These are phyloP conservation scores for Arachnopeziza araneosa DNA, from an alignment of 2,329 filamentous ascomycete genomes.

Conservation along the genomic window DNA sequence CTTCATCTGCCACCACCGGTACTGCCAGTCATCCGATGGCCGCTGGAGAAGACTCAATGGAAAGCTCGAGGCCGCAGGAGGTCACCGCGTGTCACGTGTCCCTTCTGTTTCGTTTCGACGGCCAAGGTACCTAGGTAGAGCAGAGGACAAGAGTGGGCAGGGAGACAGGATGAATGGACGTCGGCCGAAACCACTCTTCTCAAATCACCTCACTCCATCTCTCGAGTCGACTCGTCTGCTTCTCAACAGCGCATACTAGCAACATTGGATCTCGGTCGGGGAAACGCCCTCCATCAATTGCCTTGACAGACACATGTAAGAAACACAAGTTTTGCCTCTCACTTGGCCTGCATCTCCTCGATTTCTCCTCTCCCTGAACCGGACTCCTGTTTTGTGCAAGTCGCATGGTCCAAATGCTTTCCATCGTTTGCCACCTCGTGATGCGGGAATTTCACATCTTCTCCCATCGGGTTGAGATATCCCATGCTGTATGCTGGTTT, in stretches of 20 bases:
- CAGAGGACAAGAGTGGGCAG: neutral
- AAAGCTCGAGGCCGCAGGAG: neutral
- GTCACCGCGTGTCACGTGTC: neutral
- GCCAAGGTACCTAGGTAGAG: too few species aligned
- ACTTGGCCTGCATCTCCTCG: neutral
- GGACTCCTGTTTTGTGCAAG: neutral
- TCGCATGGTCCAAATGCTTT: neutral
- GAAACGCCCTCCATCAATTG: too few species aligned
- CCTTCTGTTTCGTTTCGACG: neutral
- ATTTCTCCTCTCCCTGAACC: neutral
- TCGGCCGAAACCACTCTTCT: too few species aligned
- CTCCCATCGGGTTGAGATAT: neutral
- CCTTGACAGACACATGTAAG: too few species aligned
- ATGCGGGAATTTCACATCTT: neutral
- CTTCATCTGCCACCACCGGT: neutral
- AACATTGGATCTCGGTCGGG: too few species aligned
- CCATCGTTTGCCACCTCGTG: neutral
- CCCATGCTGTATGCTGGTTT: neutral
- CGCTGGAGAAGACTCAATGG: neutral
- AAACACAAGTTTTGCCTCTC: too few species aligned
- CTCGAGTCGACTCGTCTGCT: too few species aligned
- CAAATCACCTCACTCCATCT: too few species aligned
- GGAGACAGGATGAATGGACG: neutral
- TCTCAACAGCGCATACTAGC: too few species aligned
- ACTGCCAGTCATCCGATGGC: neutral